A percentile compares a stretch with the other conserved stretches of the same genome.
Evolutionary conservation across 1,284 basidiomycete genomes (phyloP).

Genomic region (Bondarzewia mesenterica): DNA sequence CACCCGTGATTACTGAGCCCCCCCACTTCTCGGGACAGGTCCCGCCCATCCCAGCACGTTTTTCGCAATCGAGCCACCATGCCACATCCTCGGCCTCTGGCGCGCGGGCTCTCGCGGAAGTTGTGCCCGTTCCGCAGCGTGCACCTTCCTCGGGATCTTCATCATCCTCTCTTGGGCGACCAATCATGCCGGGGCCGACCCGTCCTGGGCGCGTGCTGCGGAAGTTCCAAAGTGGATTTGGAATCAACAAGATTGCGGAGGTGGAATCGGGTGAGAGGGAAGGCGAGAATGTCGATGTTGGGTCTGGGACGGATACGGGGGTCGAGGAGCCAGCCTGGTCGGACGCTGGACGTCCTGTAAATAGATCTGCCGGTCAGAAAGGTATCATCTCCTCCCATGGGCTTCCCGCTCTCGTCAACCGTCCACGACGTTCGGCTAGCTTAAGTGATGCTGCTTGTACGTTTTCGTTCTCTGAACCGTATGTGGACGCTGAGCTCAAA

Average conservation of each 20-base stretch:
- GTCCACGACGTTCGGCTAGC: constrained; percentile 61
- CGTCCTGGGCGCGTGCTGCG: constrained; percentile 27
- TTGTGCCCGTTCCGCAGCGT: constrained; percentile 17
- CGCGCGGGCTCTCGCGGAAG: constrained; percentile 16
- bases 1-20: not conserved
- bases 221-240: constrained; percentile 17
- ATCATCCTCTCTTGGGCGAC: constrained; percentile 20
- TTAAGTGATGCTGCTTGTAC: constrained; percentile 50
- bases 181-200: constrained; percentile 27
- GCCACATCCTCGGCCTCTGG: constrained; percentile 9
- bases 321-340: constrained; percentile 7
- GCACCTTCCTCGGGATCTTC: constrained; percentile 7
- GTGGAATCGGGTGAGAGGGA: constrained; percentile 10
- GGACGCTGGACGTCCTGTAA: not conserved
- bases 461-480: constrained; percentile 11
- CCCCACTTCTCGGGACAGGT: constrained; percentile 6
- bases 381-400: constrained; percentile 11
- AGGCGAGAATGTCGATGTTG: not conserved
- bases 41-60: constrained; percentile 4
- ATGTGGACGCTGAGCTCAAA: not conserved
- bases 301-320: constrained; percentile 7
- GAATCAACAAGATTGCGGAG: constrained; percentile 14
- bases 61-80: constrained; percentile 6
- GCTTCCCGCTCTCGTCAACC: constrained; percentile 24
- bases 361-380: not conserved